Evolutionary conservation across 108 stramenopile genomes (phyloP).

Genomic region (Pseudonitzschia pungens): DNA sequence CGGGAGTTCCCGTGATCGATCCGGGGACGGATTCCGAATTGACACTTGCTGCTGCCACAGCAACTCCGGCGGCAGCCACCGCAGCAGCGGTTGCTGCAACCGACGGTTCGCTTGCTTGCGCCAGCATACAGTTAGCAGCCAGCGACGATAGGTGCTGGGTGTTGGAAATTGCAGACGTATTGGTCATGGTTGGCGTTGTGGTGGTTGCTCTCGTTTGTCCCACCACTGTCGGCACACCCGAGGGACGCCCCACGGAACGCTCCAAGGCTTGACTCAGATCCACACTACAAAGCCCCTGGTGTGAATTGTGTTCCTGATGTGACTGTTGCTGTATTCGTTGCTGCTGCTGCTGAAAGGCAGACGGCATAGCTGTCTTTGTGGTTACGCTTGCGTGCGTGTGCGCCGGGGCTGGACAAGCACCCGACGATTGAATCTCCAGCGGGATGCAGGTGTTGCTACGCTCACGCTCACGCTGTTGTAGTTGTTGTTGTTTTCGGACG

Average conservation of each 20-base stretch:
- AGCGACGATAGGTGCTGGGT: constrained; percentile 6
- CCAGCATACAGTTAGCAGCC: constrained; percentile 28
- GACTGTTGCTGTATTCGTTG: constrained; percentile 5
- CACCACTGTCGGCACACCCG: background rate
- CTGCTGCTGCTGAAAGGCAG: background rate
- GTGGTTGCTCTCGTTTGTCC: background rate
- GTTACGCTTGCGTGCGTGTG: too few relatives aligned
- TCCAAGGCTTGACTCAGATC: constrained; percentile 14
- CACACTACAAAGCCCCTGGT: background rate
- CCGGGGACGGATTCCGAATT: background rate
- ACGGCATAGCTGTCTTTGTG: too few relatives aligned
- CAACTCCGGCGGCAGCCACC: background rate
- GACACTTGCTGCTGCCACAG: background rate
- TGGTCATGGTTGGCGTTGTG: constrained; percentile 5
- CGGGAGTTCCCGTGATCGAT: background rate
- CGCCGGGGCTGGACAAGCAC: too few relatives aligned
- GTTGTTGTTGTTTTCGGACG: constrained; percentile 1
- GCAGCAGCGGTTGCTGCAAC: background rate
- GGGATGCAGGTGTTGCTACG: constrained; percentile 8
- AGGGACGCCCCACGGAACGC: background rate
- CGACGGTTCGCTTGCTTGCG: background rate
- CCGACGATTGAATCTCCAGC: too few relatives aligned
- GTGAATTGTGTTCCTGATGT: constrained; percentile 3
- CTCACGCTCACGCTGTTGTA: background rate
- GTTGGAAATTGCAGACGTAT: background rate